A percentile compares a stretch with the other conserved stretches of the same genome.
phyloP scores from a whole-genome alignment of 495 filamentous ascomycete species.

The Tuber brumale region DNA sequence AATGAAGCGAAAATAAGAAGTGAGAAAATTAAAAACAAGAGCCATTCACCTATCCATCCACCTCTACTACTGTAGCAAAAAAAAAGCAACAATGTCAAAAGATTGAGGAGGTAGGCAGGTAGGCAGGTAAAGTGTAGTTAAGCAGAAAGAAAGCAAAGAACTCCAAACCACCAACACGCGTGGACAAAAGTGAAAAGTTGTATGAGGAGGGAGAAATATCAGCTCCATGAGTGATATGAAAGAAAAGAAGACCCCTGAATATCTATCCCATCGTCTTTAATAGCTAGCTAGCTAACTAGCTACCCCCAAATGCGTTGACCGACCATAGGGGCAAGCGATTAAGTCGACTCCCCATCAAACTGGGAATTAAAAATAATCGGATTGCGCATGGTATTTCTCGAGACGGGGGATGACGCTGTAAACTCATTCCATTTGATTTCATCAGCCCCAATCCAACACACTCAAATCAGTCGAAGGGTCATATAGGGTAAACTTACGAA shows the following conservation, averaged over 20 bases:
- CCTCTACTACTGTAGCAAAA: background rate
- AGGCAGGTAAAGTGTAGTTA: background rate
- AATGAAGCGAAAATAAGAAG: background rate
- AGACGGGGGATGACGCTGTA: conserved; percentile 39
- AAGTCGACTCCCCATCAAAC: conserved; percentile 32
- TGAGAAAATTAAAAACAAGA: background rate
- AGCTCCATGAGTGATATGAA: background rate
- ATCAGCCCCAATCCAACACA: conserved; percentile 1
- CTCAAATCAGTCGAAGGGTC: background rate
- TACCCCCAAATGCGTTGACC: background rate
- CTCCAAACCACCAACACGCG: background rate
- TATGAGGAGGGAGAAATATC: background rate
- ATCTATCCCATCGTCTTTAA: background rate
- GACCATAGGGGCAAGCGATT: background rate
- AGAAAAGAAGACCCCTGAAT: background rate
- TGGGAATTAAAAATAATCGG: conserved; percentile 39
- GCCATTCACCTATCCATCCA: background rate
- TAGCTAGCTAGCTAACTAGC: background rate
- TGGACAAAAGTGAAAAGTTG: background rate
- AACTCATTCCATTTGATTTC: background rate
- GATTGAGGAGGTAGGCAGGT: background rate
- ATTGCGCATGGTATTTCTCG: conserved; percentile 37
- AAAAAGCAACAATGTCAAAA: background rate
- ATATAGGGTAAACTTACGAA: background rate
- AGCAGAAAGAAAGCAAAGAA: background rate